These are phyloP conservation scores for Biscogniauxia mediterranea DNA, from an alignment of 2,329 filamentous ascomycete species.

Conservation along the genomic window DNA sequence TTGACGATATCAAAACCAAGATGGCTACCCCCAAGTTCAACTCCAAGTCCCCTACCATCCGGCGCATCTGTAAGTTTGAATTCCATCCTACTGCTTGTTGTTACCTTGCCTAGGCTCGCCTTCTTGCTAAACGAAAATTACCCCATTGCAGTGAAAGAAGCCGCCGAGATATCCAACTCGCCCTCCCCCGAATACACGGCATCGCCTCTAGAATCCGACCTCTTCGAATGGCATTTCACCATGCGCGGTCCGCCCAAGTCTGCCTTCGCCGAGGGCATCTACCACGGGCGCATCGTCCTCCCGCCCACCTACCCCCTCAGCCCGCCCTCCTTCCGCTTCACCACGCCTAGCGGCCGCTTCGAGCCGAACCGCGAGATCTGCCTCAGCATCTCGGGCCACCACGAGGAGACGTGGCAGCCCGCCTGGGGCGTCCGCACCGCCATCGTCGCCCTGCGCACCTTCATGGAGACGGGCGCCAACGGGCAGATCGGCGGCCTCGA, in stretches of 20 bases:
- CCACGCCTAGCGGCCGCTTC: conserved; percentile 88
- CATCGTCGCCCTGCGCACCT: conserved; percentile 73
- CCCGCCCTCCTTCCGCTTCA: conserved; percentile 92
- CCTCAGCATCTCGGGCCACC: conserved; percentile 87
- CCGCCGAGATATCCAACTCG: conserved; percentile 75
- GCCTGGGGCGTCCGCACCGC: conserved; percentile 96
- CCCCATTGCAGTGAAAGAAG: conserved; percentile 71
- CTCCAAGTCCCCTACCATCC: conserved; percentile 78
- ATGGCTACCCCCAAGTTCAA: conserved; percentile 56
- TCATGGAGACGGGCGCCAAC: conserved; percentile 87
- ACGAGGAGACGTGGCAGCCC: conserved; percentile 98
- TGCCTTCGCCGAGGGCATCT: conserved; percentile 77
- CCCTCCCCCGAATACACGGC: conserved; percentile 86
- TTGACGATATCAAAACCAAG: background rate
- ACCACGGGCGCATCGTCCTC: conserved; percentile 92
- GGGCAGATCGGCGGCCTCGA: conserved; percentile 92
- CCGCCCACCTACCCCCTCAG: conserved; percentile 87
- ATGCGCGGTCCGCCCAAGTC: conserved; percentile 84
- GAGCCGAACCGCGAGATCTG: conserved; percentile 97
- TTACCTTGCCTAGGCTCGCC: conserved; percentile 2
- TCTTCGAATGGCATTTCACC: conserved; percentile 99
- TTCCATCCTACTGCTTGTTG: conserved; percentile 4
- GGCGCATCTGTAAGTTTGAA: conserved; percentile 67
- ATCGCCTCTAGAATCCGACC: conserved; percentile 78
- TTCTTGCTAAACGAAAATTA: background rate